Conservation (phyloP, 768 basidiomycete species). For the Mrakia gelida region DNA sequence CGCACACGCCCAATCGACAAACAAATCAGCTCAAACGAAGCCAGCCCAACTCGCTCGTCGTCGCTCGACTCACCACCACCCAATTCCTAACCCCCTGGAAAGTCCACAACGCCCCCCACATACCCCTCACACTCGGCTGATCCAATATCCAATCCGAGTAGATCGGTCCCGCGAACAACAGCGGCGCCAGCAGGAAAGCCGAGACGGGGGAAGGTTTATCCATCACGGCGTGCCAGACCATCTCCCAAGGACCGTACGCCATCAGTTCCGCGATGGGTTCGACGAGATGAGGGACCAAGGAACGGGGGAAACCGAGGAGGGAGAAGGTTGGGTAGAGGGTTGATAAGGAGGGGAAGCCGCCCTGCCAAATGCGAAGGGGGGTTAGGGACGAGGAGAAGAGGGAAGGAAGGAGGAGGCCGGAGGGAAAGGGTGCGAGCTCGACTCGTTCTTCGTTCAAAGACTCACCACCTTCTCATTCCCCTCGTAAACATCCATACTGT, state of each 20-base stretch:
- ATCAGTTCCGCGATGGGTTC: background rate
- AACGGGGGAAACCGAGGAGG: slow-evolving; percentile 31
- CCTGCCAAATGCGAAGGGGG: background rate
- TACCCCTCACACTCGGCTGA: slow-evolving; percentile 42
- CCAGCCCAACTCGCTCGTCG: too few species aligned
- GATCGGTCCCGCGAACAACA: slow-evolving; percentile 69
- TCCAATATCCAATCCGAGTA: slow-evolving; percentile 49
- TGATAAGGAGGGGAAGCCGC: background rate
- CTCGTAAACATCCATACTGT: background rate
- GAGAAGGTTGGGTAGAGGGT: slow-evolving; percentile 13
- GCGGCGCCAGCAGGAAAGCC: slow-evolving; percentile 26
- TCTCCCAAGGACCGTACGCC: background rate
- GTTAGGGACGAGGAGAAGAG: background rate
- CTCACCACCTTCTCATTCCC: background rate
- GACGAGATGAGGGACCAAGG: background rate
- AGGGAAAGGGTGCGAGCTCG: background rate
- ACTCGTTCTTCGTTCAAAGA: too few species aligned
- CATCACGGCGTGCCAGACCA: background rate
- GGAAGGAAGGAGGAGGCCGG: background rate
- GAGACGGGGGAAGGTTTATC: slow-evolving; percentile 22
- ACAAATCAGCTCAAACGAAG: too few species aligned
- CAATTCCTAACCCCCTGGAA: slow-evolving; percentile 71
- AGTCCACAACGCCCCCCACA: slow-evolving; percentile 49
- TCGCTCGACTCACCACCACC: slow-evolving; percentile 46
- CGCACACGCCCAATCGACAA: background rate